Conservation (phyloP, 2,329 filamentous ascomycete genomes). For the Fusarium sacchari region DNA sequence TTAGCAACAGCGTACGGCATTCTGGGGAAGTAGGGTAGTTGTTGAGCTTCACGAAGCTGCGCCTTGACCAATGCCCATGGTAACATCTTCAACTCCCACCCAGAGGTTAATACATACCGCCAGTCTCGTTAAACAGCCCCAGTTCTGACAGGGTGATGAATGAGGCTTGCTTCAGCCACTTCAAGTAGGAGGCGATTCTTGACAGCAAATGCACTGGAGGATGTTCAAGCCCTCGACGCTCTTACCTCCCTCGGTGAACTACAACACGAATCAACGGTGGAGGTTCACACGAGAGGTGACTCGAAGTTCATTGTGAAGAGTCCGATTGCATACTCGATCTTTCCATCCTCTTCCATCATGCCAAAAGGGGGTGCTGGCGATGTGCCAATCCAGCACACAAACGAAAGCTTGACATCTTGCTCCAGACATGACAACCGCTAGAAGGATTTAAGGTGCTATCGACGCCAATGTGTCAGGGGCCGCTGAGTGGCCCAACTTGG, state of each 20-base stretch:
- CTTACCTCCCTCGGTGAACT: fast-evolving
- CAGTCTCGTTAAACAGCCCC: fast-evolving
- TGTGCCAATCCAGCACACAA: no score
- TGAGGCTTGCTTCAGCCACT: fast-evolving
- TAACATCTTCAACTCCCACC: no score
- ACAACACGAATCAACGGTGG: fast-evolving
- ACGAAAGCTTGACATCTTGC: no score
- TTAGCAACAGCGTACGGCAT: fast-evolving
- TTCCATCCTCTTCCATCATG: no score
- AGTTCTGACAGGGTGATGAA: background rate
- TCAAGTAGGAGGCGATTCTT: fast-evolving
- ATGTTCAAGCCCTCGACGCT: fast-evolving
- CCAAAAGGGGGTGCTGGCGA: no score
- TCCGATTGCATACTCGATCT: no score
- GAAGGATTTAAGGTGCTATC: fast-evolving
- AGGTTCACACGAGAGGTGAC: fast-evolving
- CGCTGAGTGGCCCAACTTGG: fast-evolving
- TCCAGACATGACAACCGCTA: fast-evolving
- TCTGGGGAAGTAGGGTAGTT: fast-evolving
- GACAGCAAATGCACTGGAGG: background rate
- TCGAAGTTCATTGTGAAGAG: background rate
- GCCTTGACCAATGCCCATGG: fast-evolving
- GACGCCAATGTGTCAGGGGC: fast-evolving
- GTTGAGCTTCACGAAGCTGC: fast-evolving
- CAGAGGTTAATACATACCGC: fast-evolving